These are phyloP conservation scores for Juglanconis oblonga DNA, from an alignment of 2,329 filamentous ascomycete species.

Conservation along the genomic window DNA sequence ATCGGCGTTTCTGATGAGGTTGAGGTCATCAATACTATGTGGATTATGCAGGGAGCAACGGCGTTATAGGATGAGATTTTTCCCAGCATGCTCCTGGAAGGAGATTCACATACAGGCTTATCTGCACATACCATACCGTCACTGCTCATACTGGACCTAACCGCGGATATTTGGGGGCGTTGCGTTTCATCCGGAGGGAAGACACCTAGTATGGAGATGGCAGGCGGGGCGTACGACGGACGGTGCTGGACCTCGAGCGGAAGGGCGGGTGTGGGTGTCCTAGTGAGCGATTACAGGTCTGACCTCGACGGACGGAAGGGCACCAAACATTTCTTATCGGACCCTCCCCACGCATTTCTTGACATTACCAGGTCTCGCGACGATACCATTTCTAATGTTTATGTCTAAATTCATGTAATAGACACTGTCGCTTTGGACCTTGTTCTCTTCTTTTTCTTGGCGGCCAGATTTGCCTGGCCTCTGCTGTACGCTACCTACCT, in stretches of 20 bases:
- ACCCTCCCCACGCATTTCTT: neutral
- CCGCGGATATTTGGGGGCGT: neutral
- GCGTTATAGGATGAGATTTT: constrained; percentile 14
- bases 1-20: constrained; percentile 12
- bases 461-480: neutral
- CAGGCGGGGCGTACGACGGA: neutral
- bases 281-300: neutral
- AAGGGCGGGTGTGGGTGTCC: neutral
- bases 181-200: neutral
- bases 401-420: constrained; percentile 8
- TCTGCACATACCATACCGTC: too few relatives aligned
- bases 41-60: constrained; percentile 11
- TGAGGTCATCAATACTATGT: constrained; percentile 2
- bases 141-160: neutral
- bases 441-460: neutral
- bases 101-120: neutral
- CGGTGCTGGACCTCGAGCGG: neutral
- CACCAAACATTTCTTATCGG: neutral
- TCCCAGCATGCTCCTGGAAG: neutral
- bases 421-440: neutral
- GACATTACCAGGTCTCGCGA: neutral
- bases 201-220: neutral
- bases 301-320: neutral
- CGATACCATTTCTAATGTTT: constrained; percentile 18
- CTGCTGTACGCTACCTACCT: too few relatives aligned